Evolutionary conservation across 371 early-diverging fungal genomes (phyloP).

Genomic region (Mortierella sp.): DNA sequence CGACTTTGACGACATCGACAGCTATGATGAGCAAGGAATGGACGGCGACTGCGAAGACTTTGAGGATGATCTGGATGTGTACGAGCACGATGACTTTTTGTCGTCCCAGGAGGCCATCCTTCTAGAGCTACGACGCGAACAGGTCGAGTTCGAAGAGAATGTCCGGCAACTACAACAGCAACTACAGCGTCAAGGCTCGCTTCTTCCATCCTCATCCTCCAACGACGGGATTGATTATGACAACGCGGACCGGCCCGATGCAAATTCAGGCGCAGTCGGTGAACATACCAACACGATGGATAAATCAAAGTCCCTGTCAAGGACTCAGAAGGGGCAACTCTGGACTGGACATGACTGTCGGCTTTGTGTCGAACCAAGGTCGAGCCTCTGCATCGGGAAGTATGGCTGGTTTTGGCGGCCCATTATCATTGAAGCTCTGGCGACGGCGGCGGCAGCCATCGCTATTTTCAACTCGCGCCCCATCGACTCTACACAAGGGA

Average conservation of each 20-base stretch:
- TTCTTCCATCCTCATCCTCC: slow-evolving; percentile 24
- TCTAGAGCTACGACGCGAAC: slow-evolving; percentile 51
- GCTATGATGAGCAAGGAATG: slow-evolving; percentile 32
- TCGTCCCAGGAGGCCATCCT: slow-evolving; percentile 47
- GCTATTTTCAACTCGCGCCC: slow-evolving; percentile 26
- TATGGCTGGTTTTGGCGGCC: slow-evolving; percentile 39
- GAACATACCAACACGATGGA: slow-evolving; percentile 1
- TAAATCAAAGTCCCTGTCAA: not conserved
- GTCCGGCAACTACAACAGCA: slow-evolving; percentile 53
- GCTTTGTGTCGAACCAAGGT: slow-evolving; percentile 28
- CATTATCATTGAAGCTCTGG: slow-evolving; percentile 39
- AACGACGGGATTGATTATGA: slow-evolving; percentile 16
- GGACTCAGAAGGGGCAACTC: not conserved
- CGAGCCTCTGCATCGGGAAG: slow-evolving; percentile 35
- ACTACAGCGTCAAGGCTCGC: slow-evolving; percentile 38
- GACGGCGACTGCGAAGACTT: slow-evolving; percentile 44
- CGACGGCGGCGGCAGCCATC: slow-evolving; percentile 53
- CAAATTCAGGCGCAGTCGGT: not conserved
- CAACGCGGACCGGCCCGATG: not conserved
- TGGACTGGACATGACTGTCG: slow-evolving; percentile 4
- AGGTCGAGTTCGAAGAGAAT: slow-evolving; percentile 57
- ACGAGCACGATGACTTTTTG: slow-evolving; percentile 49
- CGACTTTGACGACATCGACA: slow-evolving; percentile 35
- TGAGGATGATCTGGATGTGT: slow-evolving; percentile 34
- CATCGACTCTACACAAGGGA: not conserved